These are phyloP conservation scores for Arthrobotrys entomopaga DNA, from an alignment of 2,329 filamentous ascomycete species.

Conservation along the genomic window DNA sequence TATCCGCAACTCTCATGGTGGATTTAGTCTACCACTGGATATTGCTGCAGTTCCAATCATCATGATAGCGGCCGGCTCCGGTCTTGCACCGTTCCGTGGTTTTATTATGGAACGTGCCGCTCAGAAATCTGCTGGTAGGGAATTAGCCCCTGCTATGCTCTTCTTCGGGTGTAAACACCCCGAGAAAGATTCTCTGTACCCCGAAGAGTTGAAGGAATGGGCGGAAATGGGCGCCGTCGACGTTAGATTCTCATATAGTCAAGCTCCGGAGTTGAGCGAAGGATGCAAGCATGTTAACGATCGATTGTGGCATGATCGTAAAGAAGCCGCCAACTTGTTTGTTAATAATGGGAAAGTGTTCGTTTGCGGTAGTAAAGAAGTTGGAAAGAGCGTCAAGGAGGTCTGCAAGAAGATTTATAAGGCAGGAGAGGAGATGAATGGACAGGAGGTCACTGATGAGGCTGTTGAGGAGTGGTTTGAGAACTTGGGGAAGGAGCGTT, in stretches of 20 bases:
- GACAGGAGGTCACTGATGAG: constrained; percentile 61
- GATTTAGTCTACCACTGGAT: constrained; percentile 67
- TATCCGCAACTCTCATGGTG: constrained; percentile 64
- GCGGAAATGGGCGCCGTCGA: constrained; percentile 70
- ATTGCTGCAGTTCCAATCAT: constrained; percentile 66
- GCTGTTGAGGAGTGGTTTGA: constrained; percentile 65
- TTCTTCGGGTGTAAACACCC: constrained; percentile 73
- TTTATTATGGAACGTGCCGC: constrained; percentile 72
- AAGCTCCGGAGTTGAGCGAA: constrained; percentile 63
- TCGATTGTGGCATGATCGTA: constrained; percentile 65
- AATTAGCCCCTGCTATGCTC: constrained; percentile 71
- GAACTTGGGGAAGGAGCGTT: constrained; percentile 64
- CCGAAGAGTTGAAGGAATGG: constrained; percentile 70
- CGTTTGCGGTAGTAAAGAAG: constrained; percentile 71
- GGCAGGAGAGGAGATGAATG: constrained; percentile 61
- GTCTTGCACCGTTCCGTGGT: constrained; percentile 72
- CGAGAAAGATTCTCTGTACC: constrained; percentile 70
- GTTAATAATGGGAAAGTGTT: constrained; percentile 69
- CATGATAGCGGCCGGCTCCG: constrained; percentile 68
- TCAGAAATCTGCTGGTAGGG: constrained; percentile 65
- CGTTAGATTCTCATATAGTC: constrained; percentile 71
- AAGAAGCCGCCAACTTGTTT: constrained; percentile 65
- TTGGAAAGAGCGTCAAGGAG: constrained; percentile 65
- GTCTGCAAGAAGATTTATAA: constrained; percentile 63
- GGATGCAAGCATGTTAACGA: constrained; percentile 69